phyloP scores from a whole-genome alignment of 1,284 basidiomycete genomes.

The Vanrija sp. region DNA sequence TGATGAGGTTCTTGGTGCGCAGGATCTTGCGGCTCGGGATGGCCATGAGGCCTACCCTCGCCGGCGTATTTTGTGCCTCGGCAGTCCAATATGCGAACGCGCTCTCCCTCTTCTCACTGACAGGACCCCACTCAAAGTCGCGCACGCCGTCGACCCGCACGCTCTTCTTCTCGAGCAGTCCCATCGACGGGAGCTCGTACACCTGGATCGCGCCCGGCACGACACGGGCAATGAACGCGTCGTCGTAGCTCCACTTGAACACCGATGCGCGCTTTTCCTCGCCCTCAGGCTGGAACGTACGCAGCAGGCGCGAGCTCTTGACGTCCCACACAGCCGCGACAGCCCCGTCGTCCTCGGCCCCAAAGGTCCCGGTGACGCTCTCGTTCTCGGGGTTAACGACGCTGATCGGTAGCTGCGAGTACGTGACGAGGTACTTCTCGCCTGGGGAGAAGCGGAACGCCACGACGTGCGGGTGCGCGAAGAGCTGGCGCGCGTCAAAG shows the following conservation, averaged over 20 bases:
- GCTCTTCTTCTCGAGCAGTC: conserved; percentile 92
- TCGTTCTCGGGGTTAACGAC: conserved; percentile 65
- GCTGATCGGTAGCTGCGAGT: conserved; percentile 94
- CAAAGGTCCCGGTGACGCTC: conserved; percentile 51
- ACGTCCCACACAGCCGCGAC: conserved; percentile 98
- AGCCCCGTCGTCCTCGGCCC: conserved; percentile 91
- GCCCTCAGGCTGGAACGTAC: conserved; percentile 73
- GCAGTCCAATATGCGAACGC: conserved; percentile 98
- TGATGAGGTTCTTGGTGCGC: conserved; percentile 96
- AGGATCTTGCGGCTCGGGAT: conserved; percentile 82
- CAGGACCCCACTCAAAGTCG: conserved; percentile 99
- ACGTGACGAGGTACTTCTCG: conserved; percentile 96
- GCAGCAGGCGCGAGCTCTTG: conserved; percentile 84
- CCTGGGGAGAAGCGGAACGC: conserved; percentile 96
- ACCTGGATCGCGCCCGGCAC: conserved; percentile 92
- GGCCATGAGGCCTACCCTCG: conserved; percentile 85
- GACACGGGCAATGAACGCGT: conserved; percentile 87
- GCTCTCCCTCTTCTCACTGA: conserved; percentile 84
- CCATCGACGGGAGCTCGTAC: conserved; percentile 92
- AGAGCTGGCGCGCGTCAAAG: conserved; percentile 42
- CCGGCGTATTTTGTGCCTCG: conserved; percentile 93
- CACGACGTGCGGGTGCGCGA: conserved; percentile 92
- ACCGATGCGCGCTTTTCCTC: conserved; percentile 69
- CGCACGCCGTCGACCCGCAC: conserved; percentile 97
- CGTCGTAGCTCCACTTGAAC: conserved; percentile 96